phyloP scores from a whole-genome alignment of 257 asterid genomes.

The Coffea canephora region DNA sequence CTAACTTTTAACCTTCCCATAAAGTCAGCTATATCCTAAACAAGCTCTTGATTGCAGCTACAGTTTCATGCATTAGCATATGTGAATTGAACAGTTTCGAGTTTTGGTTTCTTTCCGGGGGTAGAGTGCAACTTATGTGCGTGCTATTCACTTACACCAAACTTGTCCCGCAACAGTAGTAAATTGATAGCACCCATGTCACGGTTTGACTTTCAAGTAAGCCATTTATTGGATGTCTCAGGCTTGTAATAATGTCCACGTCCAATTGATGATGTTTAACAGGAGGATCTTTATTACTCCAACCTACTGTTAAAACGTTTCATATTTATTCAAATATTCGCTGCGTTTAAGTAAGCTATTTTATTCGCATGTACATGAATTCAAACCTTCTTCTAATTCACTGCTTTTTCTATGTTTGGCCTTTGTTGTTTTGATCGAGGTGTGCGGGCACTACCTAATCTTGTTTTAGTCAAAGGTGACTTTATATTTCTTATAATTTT shows the following conservation, averaged over 20 bases:
- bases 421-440: neutral
- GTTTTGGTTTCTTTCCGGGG: neutral
- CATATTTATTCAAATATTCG: neutral
- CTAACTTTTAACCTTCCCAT: neutral
- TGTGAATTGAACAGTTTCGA: neutral
- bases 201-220: constrained; percentile 22
- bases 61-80: neutral
- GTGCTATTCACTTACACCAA: neutral
- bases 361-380: neutral
- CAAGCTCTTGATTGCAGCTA: neutral
- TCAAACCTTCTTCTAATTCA: neutral
- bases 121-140: neutral
- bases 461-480: no score
- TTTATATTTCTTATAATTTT: no score
- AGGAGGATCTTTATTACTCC: neutral
- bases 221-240: constrained; percentile 6
- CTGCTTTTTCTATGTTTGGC: neutral
- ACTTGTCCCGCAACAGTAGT: neutral
- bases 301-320: neutral
- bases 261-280: neutral
- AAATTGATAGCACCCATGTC: neutral
- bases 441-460: neutral
- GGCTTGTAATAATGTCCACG: neutral
- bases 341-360: neutral
- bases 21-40: constrained; percentile 33